A percentile compares a stretch with the other conserved stretches of the same genome.
Conservation (phyloP, 345 rosid genomes). For the Eucalyptus leucophloia region DNA sequence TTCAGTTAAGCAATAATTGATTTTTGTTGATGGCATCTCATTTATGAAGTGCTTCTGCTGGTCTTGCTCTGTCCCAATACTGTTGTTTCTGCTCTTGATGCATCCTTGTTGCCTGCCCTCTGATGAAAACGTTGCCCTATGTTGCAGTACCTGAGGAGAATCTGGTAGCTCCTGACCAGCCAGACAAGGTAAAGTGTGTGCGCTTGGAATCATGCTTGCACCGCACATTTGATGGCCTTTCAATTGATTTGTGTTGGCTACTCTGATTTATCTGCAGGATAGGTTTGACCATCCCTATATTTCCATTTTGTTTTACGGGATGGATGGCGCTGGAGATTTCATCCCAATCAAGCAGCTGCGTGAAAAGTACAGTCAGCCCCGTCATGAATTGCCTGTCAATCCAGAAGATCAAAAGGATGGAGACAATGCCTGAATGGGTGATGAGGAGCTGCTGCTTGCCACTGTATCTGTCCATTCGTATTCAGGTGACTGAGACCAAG, state of each 20-base stretch:
- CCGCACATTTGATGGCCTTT: neutral
- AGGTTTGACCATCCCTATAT: conserved; percentile 86
- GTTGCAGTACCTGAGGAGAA: conserved; percentile 86
- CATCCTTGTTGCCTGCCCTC: neutral
- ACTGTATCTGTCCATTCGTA: neutral
- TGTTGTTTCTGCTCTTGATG: neutral
- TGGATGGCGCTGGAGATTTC: conserved; percentile 81
- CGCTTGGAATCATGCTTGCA: neutral
- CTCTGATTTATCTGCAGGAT: conserved; percentile 33
- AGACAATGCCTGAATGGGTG: neutral
- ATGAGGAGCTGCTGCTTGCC: neutral
- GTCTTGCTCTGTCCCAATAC: neutral
- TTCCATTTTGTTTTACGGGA: conserved; percentile 75
- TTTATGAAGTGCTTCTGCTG: neutral
- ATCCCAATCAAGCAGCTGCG: conserved; percentile 88
- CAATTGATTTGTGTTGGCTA: neutral
- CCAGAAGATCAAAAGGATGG: conserved; percentile 37
- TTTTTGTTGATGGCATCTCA: neutral
- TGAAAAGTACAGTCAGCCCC: conserved; percentile 65
- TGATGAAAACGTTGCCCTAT: neutral
- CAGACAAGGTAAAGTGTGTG: conserved; percentile 36
- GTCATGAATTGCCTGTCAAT: conserved; percentile 61
- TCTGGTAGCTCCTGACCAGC: conserved; percentile 51
- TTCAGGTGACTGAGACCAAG: neutral
- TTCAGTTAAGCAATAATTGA: neutral